Conservation (phyloP, 2,329 filamentous ascomycete genomes). For the Stagonosporopsis cucurbitacearum region DNA sequence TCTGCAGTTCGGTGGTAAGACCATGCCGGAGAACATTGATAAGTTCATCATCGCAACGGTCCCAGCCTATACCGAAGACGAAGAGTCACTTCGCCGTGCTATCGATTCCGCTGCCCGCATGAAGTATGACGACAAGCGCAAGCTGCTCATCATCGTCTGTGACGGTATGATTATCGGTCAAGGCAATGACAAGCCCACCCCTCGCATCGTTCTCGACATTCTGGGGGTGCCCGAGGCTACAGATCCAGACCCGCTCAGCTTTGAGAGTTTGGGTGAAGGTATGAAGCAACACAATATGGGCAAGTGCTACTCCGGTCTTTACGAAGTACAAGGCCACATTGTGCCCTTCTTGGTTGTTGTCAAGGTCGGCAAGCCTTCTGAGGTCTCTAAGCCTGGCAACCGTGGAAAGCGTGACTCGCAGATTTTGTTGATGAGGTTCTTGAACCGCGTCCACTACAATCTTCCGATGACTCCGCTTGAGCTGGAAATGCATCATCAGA, state of each 20-base stretch:
- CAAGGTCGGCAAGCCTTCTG: slow-evolving; percentile 89
- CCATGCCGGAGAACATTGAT: slow-evolving; percentile 91
- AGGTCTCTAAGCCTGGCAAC: slow-evolving; percentile 80
- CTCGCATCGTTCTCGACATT: slow-evolving; percentile 95
- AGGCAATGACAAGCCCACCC: slow-evolving; percentile 94
- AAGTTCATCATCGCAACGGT: slow-evolving; percentile 99
- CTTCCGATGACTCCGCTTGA: slow-evolving; percentile 94
- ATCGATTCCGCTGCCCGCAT: slow-evolving; percentile 96
- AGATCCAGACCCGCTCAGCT: slow-evolving; percentile 94
- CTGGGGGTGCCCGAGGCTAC: slow-evolving; percentile 91
- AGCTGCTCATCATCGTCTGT: slow-evolving; percentile 89
- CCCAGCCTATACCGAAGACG: slow-evolving; percentile 96
- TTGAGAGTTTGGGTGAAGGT: slow-evolving; percentile 94
- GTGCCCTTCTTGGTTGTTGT: slow-evolving; percentile 96
- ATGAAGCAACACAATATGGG: slow-evolving; percentile 99
- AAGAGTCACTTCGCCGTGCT: slow-evolving; percentile 93
- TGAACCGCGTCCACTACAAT: slow-evolving; percentile 99
- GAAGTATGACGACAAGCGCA: slow-evolving; percentile 98
- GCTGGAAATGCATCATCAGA: slow-evolving; percentile 98
- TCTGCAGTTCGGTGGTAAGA: slow-evolving; percentile 90
- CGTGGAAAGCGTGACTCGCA: slow-evolving; percentile 98
- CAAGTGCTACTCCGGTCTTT: slow-evolving; percentile 96
- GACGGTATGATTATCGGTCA: slow-evolving; percentile 99
- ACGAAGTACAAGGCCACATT: slow-evolving; percentile 97
- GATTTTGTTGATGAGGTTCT: slow-evolving; percentile 93